These are phyloP conservation scores for Auriculariales sp. DNA, from an alignment of 768 basidiomycete species.

Conservation along the genomic window DNA sequence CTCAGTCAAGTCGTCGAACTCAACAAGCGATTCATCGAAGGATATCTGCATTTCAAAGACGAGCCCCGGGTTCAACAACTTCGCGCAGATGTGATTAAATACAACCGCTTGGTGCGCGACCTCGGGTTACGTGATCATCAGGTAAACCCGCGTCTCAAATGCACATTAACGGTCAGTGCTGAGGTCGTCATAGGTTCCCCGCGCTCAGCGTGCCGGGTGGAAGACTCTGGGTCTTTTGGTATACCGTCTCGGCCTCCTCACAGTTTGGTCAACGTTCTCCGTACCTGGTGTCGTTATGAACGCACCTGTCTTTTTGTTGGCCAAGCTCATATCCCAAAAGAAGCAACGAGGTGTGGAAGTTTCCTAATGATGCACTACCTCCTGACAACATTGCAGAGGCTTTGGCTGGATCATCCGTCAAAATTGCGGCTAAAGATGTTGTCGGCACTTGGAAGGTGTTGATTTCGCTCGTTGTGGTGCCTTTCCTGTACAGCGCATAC, in stretches of 20 bases:
- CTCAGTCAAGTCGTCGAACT: constrained; percentile 92
- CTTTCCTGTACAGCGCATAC: constrained; percentile 73
- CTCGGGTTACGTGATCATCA: constrained; percentile 91
- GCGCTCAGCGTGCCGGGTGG: constrained; percentile 74
- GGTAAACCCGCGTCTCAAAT: constrained; percentile 23
- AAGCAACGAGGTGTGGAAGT: constrained; percentile 67
- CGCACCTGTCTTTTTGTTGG: constrained; percentile 84
- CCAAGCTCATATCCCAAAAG: constrained; percentile 70
- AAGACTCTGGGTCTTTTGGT: constrained; percentile 72
- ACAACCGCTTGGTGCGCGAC: constrained; percentile 78
- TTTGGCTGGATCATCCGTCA: constrained; percentile 86
- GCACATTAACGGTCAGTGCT: not conserved
- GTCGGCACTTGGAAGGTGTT: constrained; percentile 95
- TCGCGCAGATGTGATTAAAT: constrained; percentile 66
- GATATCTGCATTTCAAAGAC: constrained; percentile 84
- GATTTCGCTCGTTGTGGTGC: constrained; percentile 82
- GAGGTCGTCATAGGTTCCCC: constrained; percentile 46
- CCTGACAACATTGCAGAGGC: constrained; percentile 66
- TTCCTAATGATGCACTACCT: not conserved
- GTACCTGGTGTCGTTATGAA: constrained; percentile 86
- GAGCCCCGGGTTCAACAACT: constrained; percentile 79
- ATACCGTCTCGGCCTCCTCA: constrained; percentile 66
- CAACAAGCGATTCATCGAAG: constrained; percentile 84
- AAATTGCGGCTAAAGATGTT: constrained; percentile 93
- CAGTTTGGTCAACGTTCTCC: constrained; percentile 71